Evolutionary conservation across 192 early-diverging fungal species (phyloP).

Genomic region (Coemansia sp.): DNA sequence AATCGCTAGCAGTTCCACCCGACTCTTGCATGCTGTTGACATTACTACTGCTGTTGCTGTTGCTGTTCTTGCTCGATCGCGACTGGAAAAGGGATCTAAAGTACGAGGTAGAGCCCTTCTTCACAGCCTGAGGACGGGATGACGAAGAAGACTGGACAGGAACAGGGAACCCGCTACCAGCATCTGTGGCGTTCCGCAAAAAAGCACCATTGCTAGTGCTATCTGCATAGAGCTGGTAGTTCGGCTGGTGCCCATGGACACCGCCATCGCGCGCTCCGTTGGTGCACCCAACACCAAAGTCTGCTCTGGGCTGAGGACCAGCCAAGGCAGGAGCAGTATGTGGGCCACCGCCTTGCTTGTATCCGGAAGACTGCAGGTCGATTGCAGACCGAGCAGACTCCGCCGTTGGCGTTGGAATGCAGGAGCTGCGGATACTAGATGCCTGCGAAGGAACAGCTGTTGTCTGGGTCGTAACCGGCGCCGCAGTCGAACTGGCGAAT

Average conservation of each 20-base stretch:
- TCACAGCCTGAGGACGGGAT: constrained; percentile 25
- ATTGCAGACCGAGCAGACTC: constrained; percentile 40
- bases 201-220: neutral
- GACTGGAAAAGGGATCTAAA: constrained; percentile 50
- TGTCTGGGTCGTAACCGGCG: neutral
- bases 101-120: constrained; percentile 51
- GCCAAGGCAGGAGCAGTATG: neutral
- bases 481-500: constrained; percentile 17
- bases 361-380: constrained; percentile 23
- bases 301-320: neutral
- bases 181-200: neutral
- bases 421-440: constrained; percentile 36
- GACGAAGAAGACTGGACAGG: neutral
- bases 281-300: neutral
- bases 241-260: neutral
- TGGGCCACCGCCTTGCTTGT: neutral
- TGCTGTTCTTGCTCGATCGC: constrained; percentile 33
- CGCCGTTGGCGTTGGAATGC: constrained; percentile 13
- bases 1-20: constrained; percentile 9
- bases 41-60: constrained; percentile 8
- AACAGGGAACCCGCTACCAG: neutral
- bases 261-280: neutral
- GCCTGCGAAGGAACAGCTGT: constrained; percentile 34
- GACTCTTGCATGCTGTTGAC: neutral
- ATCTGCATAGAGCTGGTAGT: constrained; percentile 4